Evolutionary conservation across 495 filamentous ascomycete genomes (phyloP), one percentile per base, ranked within the genome.

Genomic region (Aspergillus kassunensis): DNA sequence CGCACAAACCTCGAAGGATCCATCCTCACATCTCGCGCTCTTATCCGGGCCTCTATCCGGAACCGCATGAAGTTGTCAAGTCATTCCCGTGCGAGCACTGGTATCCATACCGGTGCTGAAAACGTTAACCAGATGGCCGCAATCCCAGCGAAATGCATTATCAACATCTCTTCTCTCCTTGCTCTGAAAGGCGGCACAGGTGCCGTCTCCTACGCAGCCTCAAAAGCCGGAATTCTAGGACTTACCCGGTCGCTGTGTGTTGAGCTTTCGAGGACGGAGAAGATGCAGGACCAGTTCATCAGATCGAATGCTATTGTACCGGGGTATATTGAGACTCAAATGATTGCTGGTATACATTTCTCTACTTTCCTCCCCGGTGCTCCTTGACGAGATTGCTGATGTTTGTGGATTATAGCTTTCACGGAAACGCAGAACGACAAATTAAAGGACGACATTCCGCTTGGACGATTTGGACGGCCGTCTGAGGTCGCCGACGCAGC

Each of bases 241-340:
- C 67, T 95, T 29, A 92, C 89, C 0, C 74, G 85, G 23, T 79
- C 88, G 13, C 60, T 93, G 4, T 80, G 86, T 11, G 74, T 73
- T 18, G 89, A 93, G 56, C 66, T 82, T 2, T 63, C 65, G 2
- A 51, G 53, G 5, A 68, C 69, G 6, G n/a, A n/a, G n/a, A n/a
- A n/a, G n/a, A 46, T 74, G 39, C 60, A 57, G 9, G 57, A 63
- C 36, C 65, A 69, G 24, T 71, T 77, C 9, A 75, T 92, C 42
- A 73, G 90, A 15, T 86, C 87, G 24, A 95, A 95, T 68, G 86
- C 82, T 4, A 83, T 95, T 50, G 63, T 90, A n/a, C 90, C 90
- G 1, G 90, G 90, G 12, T 95, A 90, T 69, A 86, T 93, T 51
- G 72, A 83, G 20, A 91, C 89, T 6, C 76, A 80, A 5, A 91